phyloP scores from a whole-genome alignment of 73 alveolate species.

The Paramecium biaurelia region DNA sequence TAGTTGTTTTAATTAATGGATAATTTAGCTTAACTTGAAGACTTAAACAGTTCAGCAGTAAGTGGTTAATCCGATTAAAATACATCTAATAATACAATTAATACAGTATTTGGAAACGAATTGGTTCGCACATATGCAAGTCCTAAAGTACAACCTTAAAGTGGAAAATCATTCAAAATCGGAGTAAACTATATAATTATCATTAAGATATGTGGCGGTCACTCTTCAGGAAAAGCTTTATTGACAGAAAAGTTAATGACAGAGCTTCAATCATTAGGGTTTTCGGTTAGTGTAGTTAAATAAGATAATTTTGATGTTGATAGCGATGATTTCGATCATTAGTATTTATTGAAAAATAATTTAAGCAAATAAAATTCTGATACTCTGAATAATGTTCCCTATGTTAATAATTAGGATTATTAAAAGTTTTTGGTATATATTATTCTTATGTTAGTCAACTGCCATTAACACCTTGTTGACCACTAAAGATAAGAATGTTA shows the following conservation, averaged over 20 bases:
- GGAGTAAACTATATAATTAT: neutral
- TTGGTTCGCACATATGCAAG: neutral
- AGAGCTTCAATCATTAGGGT: neutral
- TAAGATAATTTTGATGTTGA: conserved; percentile 27
- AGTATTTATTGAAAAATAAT: neutral
- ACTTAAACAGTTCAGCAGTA: neutral
- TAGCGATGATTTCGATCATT: neutral
- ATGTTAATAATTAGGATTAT: neutral
- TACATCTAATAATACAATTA: neutral
- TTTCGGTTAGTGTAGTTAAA: neutral
- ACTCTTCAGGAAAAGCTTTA: conserved; percentile 42
- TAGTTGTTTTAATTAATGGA: neutral
- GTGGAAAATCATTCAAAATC: neutral
- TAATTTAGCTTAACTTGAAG: conserved; percentile 4
- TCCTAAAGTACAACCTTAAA: neutral
- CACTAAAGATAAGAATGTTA: conserved; percentile 38
- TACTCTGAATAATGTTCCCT: neutral
- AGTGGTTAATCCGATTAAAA: neutral
- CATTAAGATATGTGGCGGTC: conserved; percentile 26
- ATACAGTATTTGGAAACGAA: neutral
- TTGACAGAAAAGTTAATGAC: neutral
- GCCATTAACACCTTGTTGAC: neutral
- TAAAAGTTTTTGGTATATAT: neutral
- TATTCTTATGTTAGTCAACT: neutral
- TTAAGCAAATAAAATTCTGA: neutral